A percentile compares a stretch with the other conserved stretches of the same genome.
Conservation (phyloP, 352 stramenopile genomes). For the Phytophthora sojae region DNA sequence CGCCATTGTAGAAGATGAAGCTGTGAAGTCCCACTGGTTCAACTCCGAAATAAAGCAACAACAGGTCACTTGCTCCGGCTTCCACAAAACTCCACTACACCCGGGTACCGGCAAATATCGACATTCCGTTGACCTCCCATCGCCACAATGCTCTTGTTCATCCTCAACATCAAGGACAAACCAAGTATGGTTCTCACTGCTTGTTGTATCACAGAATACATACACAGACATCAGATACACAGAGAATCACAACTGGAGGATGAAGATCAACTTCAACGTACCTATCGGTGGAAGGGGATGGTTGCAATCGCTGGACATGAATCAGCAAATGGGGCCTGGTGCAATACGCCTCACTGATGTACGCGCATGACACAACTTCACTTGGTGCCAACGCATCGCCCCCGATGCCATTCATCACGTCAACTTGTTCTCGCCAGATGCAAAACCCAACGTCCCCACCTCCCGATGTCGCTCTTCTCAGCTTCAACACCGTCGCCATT, state of each 20-base stretch:
- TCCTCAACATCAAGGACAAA: conserved; percentile 21
- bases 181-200: conserved; percentile 25
- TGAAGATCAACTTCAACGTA: conserved; percentile 6
- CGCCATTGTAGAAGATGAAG: conserved; percentile 1
- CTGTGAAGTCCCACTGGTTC: conserved; percentile 27
- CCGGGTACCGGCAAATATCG: conserved; percentile 19
- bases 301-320: conserved; percentile 14
- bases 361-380: conserved; percentile 37
- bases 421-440: conserved; percentile 32
- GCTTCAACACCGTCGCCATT: conserved; percentile 31
- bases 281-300: conserved; percentile 11
- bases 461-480: conserved; percentile 20
- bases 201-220: not conserved
- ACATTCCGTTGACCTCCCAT: conserved; percentile 13
- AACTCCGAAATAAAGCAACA: conserved; percentile 41
- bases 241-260: not conserved
- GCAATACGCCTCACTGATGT: conserved; percentile 32
- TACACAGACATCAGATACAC: not conserved
- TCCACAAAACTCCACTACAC: conserved; percentile 1
- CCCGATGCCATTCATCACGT: conserved; percentile 18
- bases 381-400: conserved; percentile 1
- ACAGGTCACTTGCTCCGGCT: conserved; percentile 33
- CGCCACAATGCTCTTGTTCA: not conserved
- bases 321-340: conserved; percentile 37
- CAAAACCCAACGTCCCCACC: conserved; percentile 25